A percentile compares a stretch with the other conserved stretches of the same genome.
Conservation (phyloP, 768 basidiomycete genomes). For the Piloderma croceum region DNA sequence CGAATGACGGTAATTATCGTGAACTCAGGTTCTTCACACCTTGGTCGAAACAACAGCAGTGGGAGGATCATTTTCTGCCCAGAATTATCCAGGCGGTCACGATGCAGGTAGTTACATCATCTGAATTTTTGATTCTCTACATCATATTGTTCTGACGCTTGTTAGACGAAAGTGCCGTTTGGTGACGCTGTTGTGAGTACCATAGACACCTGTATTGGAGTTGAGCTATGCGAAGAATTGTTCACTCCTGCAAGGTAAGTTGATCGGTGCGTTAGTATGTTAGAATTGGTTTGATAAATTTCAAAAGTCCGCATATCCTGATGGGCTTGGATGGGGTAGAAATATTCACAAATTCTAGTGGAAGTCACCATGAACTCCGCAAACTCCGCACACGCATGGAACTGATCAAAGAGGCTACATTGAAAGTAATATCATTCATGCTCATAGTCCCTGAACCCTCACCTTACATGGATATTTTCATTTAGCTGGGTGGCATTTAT, state of each 20-base stretch:
- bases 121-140: not conserved
- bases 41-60: constrained; percentile 84
- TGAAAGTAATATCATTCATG: constrained; percentile 58
- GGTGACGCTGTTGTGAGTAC: constrained; percentile 95
- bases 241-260: constrained; percentile 90
- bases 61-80: constrained; percentile 90
- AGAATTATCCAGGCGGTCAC: constrained; percentile 85
- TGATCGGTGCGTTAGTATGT: constrained; percentile 29
- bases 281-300: not conserved
- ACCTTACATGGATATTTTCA: constrained; percentile 1
- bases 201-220: constrained; percentile 90
- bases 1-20: constrained; percentile 97
- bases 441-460: not conserved
- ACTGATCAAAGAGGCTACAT: constrained; percentile 93
- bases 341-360: constrained; percentile 98
- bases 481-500: constrained; percentile 90
- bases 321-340: constrained; percentile 99
- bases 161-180: constrained; percentile 83
- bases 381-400: constrained; percentile 90
- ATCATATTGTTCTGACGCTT: not conserved
- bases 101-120: constrained; percentile 60
- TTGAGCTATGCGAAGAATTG: constrained; percentile 95
- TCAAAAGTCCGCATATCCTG: constrained; percentile 80
- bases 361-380: constrained; percentile 97
- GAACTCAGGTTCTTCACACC: constrained; percentile 88